Conservation (phyloP, 176 grass and related monocot species). For the Pontederia paniculata region DNA sequence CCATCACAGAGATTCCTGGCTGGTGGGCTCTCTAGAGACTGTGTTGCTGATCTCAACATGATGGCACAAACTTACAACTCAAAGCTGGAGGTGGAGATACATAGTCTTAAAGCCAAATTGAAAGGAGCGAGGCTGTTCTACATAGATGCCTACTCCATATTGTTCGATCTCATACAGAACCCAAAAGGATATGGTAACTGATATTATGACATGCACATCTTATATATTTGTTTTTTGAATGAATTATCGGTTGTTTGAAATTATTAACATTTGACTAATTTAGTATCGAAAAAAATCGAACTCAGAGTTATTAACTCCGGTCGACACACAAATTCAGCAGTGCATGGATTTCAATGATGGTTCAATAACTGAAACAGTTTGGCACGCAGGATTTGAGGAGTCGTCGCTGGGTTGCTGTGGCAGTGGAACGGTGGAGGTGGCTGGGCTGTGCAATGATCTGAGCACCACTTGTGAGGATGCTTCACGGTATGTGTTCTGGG, state of each 20-base stretch:
- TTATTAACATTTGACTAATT: no score
- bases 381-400: slow-evolving; percentile 30
- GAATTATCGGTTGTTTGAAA: no score
- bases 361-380: neutral
- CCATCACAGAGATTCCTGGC: slow-evolving; percentile 28
- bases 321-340: no score
- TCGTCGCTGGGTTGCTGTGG: slow-evolving; percentile 57
- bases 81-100: slow-evolving; percentile 12
- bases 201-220: neutral
- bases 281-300: no score
- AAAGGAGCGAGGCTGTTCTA: slow-evolving; percentile 24
- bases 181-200: slow-evolving; percentile 11
- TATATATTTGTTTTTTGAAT: no score
- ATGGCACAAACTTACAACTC: slow-evolving; percentile 30
- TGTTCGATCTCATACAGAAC: slow-evolving; percentile 25
- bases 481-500: slow-evolving; percentile 9
- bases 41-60: slow-evolving; percentile 26
- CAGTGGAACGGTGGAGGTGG: slow-evolving; percentile 55
- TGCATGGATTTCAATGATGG: no score
- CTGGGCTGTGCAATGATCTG: slow-evolving; percentile 49
- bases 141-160: slow-evolving; percentile 27
- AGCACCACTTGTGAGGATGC: slow-evolving; percentile 6
- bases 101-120: slow-evolving; percentile 30
- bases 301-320: no score
- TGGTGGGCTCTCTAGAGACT: slow-evolving; percentile 17